Evolutionary conservation across 225 moss, liverwort and hornwort species (phyloP).

Genomic region (Polytrichum commune): DNA sequence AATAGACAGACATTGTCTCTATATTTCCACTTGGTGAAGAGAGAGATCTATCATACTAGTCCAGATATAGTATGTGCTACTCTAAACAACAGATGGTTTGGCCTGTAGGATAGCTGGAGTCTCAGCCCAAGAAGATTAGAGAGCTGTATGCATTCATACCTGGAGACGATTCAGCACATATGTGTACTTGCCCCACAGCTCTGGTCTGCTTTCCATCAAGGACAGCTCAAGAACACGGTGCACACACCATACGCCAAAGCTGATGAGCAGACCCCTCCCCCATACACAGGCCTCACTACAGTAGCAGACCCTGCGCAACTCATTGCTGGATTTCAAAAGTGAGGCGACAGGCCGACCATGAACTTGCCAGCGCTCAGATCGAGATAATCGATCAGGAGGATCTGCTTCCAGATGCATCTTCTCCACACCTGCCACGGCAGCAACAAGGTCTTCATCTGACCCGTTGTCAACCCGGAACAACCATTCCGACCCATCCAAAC

Average conservation of each 20-base stretch:
- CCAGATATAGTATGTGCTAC: no score
- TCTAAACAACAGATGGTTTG: no score
- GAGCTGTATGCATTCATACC: conserved; percentile 27
- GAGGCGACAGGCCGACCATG: conserved; percentile 38
- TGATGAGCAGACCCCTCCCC: conserved; percentile 62
- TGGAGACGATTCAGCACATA: conserved; percentile 90
- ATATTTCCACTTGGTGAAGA: no score
- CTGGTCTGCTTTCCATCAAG: conserved; percentile 91
- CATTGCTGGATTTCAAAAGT: conserved; percentile 25
- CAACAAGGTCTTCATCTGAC: conserved; percentile 75
- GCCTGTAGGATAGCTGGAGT: no score
- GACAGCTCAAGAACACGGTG: conserved; percentile 81
- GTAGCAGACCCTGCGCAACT: conserved; percentile 28
- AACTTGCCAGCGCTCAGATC: conserved; percentile 30
- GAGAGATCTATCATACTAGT: no score
- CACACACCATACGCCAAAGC: conserved; percentile 95
- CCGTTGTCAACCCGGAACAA: conserved; percentile 71
- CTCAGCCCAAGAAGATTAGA: no score
- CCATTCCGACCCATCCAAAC: conserved; percentile 81
- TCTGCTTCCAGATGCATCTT: conserved; percentile 41
- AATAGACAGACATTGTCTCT: no score
- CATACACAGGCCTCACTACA: conserved; percentile 77
- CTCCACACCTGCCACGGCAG: conserved; percentile 51
- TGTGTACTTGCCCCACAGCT: conserved; percentile 93
- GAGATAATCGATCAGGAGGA: conserved; percentile 29